Evolutionary conservation across 2,329 filamentous ascomycete genomes (phyloP), one percentile per base, ranked within the genome.

Genomic region (Sarocladium brachiariae): DNA sequence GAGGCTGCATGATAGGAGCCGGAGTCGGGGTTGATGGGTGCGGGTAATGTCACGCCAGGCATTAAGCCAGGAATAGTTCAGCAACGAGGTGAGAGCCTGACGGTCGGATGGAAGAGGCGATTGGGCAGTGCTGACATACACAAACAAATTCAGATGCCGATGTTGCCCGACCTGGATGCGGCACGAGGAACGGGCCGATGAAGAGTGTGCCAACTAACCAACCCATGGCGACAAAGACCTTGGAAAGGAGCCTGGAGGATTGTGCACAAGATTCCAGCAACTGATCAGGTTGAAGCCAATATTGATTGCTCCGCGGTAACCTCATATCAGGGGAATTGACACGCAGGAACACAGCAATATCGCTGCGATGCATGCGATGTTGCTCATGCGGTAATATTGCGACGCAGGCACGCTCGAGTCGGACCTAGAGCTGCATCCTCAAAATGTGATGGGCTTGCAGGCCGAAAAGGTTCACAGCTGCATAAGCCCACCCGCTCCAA

Each of bases 381-480:
- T 25, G 3, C 39, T 43, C 39, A 27, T 23, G 27, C n/a, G 39
- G n/a, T 4, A 7, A 5, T 9, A 14, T 10, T 25, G 39, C 39
- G 7, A 16, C 27, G 39, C 39, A 43, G 39, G 23, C 10, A 25
- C 8, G 16, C 21, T 8, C 16, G 8, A 10, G 39, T 3, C 16
- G 35, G 21, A 43, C 10, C 10, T 19, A n/a, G 23, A 3, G 19
- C 21, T 25, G 16, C 13, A 19, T 43, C 23, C 35, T 3, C 23
- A 19, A 16, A 13, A 25, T 43, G 39, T 43, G 39, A 43, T 43
- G 10, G 39, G 16, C 37, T 27, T 10, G 37, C 13, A 27, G 21
- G 39, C 39, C 39, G 16, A 43, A 43, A 43, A 43, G 39, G 39
- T 43, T 43, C 39, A 43, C 23, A 23, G 21, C 23, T 43, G 39